Evolutionary conservation across 2,329 filamentous ascomycete genomes (phyloP).

Genomic region (Fusarium longipes): DNA sequence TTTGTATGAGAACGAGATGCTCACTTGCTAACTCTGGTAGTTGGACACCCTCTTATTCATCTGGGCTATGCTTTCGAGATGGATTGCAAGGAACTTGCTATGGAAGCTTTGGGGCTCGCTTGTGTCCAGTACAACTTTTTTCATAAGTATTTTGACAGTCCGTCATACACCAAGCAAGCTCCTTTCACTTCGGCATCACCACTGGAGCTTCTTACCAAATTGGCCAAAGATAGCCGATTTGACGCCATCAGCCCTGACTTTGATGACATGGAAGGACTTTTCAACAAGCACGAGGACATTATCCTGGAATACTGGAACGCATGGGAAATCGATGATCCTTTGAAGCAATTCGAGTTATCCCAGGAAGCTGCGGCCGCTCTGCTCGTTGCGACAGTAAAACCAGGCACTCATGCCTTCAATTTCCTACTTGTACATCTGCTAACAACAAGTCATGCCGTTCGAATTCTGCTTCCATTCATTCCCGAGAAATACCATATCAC

Average conservation of each 20-base stretch:
- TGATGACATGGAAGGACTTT: slow-evolving; percentile 74
- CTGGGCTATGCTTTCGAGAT: slow-evolving; percentile 94
- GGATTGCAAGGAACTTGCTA: slow-evolving; percentile 83
- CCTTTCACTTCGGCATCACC: slow-evolving; percentile 70
- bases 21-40: slow-evolving; percentile 56
- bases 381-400: slow-evolving; percentile 69
- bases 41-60: slow-evolving; percentile 93
- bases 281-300: slow-evolving; percentile 74
- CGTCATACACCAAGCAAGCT: slow-evolving; percentile 74
- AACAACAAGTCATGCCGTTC: slow-evolving; percentile 86
- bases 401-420: slow-evolving; percentile 75
- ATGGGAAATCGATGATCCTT: slow-evolving; percentile 78
- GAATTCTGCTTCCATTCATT: slow-evolving; percentile 83
- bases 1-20: not conserved
- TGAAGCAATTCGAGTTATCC: slow-evolving; percentile 79
- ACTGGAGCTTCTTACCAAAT: slow-evolving; percentile 75
- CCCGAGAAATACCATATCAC: slow-evolving; percentile 77
- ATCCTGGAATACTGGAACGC: slow-evolving; percentile 92
- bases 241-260: slow-evolving; percentile 67
- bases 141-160: slow-evolving; percentile 77
- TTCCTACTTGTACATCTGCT: slow-evolving; percentile 86
- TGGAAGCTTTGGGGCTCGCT: slow-evolving; percentile 84
- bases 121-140: slow-evolving; percentile 68
- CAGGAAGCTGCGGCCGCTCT: slow-evolving; percentile 71
- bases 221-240: slow-evolving; percentile 76